These are phyloP conservation scores for Komagataella pastoris DNA, from an alignment of 805 yeast genomes.

Conservation along the genomic window DNA sequence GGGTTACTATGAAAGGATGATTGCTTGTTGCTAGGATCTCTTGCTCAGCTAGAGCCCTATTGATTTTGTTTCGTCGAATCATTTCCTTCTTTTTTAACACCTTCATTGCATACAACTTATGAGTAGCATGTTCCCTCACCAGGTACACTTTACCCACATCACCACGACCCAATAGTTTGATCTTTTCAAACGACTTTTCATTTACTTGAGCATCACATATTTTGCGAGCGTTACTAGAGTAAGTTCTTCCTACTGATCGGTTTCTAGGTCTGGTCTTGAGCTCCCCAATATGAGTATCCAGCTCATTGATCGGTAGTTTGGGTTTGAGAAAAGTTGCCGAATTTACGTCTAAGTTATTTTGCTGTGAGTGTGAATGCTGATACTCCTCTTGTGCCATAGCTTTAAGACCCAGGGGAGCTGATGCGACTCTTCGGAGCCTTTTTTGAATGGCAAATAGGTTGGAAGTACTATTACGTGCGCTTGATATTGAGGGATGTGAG, in stretches of 20 bases:
- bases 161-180: conserved; percentile 87
- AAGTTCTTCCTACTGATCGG: conserved; percentile 40
- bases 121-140: conserved; percentile 69
- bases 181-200: conserved; percentile 79
- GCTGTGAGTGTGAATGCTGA: conserved; percentile 3
- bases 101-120: conserved; percentile 83
- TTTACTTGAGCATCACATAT: conserved; percentile 69
- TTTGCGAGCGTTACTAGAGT: conserved; percentile 64
- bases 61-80: conserved; percentile 90
- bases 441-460: conserved; percentile 16
- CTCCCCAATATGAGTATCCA: conserved; percentile 23
- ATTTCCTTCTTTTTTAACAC: conserved; percentile 82
- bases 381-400: conserved; percentile 11
- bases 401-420: conserved; percentile 61
- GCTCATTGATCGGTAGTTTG: conserved; percentile 6
- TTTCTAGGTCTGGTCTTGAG: conserved; percentile 24
- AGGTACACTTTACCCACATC: conserved; percentile 95
- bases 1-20: conserved; percentile 94
- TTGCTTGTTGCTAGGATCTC: conserved; percentile 90
- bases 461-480: conserved; percentile 7
- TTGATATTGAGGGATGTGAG: neutral
- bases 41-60: conserved; percentile 91
- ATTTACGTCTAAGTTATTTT: neutral
- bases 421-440: conserved; percentile 61
- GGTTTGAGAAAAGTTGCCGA: neutral